Conservation (phyloP, 768 basidiomycete genomes). For the Peribolospora baueri region DNA sequence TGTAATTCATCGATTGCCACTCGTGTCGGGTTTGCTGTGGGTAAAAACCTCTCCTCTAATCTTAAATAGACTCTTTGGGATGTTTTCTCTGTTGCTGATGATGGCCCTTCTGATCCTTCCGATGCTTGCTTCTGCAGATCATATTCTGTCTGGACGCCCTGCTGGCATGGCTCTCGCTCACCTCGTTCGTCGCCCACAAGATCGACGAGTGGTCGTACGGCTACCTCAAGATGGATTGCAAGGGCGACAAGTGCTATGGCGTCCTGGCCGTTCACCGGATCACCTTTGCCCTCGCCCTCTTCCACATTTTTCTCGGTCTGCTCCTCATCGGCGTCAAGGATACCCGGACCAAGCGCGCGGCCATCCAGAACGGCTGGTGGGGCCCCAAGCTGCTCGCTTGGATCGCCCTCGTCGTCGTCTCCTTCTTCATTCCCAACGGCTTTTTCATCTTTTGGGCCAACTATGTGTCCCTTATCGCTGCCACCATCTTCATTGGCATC, state of each 20-base stretch:
- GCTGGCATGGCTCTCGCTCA: constrained; percentile 90
- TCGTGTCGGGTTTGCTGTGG: constrained; percentile 75
- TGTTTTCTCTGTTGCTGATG: background rate
- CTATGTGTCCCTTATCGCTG: constrained; percentile 70
- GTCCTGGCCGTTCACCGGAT: constrained; percentile 85
- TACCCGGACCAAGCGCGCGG: constrained; percentile 74
- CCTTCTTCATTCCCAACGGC: constrained; percentile 87
- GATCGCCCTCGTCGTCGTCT: constrained; percentile 50
- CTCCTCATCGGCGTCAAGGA: constrained; percentile 66
- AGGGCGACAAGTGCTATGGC: constrained; percentile 78
- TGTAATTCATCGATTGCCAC: constrained; percentile 98
- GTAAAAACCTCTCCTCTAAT: constrained; percentile 13
- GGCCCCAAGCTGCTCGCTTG: constrained; percentile 84
- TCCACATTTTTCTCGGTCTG: constrained; percentile 58
- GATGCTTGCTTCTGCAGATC: constrained; percentile 24
- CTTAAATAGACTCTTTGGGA: background rate
- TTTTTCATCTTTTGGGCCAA: constrained; percentile 99
- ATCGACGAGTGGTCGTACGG: constrained; percentile 85
- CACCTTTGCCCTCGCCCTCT: constrained; percentile 75
- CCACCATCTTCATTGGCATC: constrained; percentile 82
- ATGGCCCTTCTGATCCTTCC: background rate
- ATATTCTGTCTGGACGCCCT: constrained; percentile 91
- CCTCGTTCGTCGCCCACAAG: constrained; percentile 56
- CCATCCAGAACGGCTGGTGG: constrained; percentile 99
- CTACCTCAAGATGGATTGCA: constrained; percentile 95